Evolutionary conservation across 768 basidiomycete species (phyloP).

Genomic region (Chalciporus pseudorubinellus): DNA sequence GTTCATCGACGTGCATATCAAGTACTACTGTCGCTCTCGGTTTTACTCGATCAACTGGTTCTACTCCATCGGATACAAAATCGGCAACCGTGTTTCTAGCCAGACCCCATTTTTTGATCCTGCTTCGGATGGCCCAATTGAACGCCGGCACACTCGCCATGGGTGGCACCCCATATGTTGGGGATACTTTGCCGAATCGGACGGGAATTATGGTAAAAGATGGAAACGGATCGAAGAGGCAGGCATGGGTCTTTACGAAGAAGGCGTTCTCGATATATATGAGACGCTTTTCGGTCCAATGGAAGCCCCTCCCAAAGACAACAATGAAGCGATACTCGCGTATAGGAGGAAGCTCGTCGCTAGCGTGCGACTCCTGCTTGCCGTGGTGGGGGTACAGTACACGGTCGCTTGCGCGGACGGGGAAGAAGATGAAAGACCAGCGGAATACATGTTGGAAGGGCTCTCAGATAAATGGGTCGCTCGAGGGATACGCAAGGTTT

Average conservation of each 20-base stretch:
- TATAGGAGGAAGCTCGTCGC: conserved; percentile 5
- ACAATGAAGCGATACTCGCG: neutral
- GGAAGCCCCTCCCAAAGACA: neutral
- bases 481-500: conserved; percentile 12
- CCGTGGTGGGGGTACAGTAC: conserved; percentile 7
- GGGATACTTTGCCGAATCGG: neutral
- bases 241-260: conserved; percentile 1
- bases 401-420: conserved; percentile 11
- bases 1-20: conserved; percentile 18
- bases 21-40: conserved; percentile 6
- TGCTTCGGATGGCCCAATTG: neutral
- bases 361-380: conserved; percentile 9
- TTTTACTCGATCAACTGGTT: conserved; percentile 1
- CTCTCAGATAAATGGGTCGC: conserved; percentile 13
- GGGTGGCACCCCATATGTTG: neutral
- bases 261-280: neutral
- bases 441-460: conserved; percentile 7
- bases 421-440: neutral
- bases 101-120: neutral
- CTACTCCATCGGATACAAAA: conserved; percentile 15
- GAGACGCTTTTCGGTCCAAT: neutral
- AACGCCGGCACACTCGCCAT: neutral
- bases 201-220: neutral
- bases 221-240: neutral
- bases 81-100: neutral